These are phyloP conservation scores for Backusella australiensis DNA, from an alignment of 192 early-diverging fungal genomes.

Conservation along the genomic window DNA sequence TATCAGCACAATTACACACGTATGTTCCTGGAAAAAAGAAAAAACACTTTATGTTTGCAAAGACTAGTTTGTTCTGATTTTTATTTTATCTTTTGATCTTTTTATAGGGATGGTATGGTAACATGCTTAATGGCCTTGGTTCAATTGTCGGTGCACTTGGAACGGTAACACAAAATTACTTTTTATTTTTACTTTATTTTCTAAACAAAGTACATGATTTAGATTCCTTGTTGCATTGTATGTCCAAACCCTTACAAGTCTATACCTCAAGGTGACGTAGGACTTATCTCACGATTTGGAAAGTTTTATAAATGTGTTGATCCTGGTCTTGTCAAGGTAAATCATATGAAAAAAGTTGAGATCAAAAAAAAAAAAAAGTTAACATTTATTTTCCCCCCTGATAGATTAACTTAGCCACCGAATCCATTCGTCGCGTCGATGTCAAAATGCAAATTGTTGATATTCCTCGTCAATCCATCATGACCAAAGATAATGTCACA, in stretches of 20 bases:
- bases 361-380: background rate
- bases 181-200: background rate
- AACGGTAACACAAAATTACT: constrained; percentile 27
- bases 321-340: constrained; percentile 53
- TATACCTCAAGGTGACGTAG: constrained; percentile 71
- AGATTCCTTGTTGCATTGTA: constrained; percentile 45
- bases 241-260: constrained; percentile 66
- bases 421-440: constrained; percentile 43
- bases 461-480: constrained; percentile 70
- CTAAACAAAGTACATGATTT: background rate
- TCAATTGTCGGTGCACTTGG: constrained; percentile 41
- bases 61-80: background rate
- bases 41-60: background rate
- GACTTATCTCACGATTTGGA: constrained; percentile 67
- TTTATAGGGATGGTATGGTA: constrained; percentile 40
- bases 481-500: constrained; percentile 91
- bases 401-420: constrained; percentile 49
- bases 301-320: constrained; percentile 54
- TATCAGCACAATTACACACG: constrained; percentile 27
- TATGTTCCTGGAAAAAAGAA: constrained; percentile 5
- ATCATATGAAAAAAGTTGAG: background rate
- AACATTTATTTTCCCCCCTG: background rate
- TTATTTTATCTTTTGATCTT: background rate
- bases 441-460: constrained; percentile 54
- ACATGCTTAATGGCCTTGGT: constrained; percentile 47